These are phyloP conservation scores for Boletus sp. DNA, from an alignment of 768 basidiomycete genomes.

Conservation along the genomic window DNA sequence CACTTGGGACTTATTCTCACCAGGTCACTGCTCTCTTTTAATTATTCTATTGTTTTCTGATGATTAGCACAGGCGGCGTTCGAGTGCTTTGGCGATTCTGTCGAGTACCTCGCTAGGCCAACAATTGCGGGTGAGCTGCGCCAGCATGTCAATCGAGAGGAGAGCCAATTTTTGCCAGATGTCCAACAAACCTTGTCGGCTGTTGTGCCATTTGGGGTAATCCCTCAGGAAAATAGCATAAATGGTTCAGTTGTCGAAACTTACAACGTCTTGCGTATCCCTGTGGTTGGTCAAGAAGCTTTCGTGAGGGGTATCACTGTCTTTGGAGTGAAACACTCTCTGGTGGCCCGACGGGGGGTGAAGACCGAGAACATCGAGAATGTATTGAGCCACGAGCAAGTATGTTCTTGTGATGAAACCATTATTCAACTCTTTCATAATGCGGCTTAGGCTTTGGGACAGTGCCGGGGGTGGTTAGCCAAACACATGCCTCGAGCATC, in stretches of 20 bases:
- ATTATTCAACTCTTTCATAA: background rate
- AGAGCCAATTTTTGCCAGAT: constrained; percentile 38
- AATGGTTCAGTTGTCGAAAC: constrained; percentile 74
- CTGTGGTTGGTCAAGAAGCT: constrained; percentile 35
- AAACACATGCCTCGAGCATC: constrained; percentile 49
- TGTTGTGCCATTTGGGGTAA: constrained; percentile 49
- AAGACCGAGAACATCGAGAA: constrained; percentile 50
- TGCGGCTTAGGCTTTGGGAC: constrained; percentile 62
- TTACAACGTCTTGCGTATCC: constrained; percentile 57
- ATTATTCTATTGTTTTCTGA: constrained; percentile 21
- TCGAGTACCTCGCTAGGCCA: constrained; percentile 39
- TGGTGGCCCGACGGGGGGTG: constrained; percentile 60
- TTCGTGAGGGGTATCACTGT: constrained; percentile 61
- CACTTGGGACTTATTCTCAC: constrained; percentile 70
- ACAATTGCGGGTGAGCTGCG: constrained; percentile 41
- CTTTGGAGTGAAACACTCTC: constrained; percentile 63
- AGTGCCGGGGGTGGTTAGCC: constrained; percentile 64
- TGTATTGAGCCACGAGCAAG: constrained; percentile 81
- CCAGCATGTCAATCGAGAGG: background rate
- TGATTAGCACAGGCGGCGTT: constrained; percentile 40
- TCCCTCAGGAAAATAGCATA: constrained; percentile 79
- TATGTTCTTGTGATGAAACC: constrained; percentile 27
- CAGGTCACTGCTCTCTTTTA: constrained; percentile 37
- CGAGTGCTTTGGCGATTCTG: constrained; percentile 43
- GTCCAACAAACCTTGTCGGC: constrained; percentile 53